Conservation (phyloP, 2,329 filamentous ascomycete species). For the Simplicillium sp. region DNA sequence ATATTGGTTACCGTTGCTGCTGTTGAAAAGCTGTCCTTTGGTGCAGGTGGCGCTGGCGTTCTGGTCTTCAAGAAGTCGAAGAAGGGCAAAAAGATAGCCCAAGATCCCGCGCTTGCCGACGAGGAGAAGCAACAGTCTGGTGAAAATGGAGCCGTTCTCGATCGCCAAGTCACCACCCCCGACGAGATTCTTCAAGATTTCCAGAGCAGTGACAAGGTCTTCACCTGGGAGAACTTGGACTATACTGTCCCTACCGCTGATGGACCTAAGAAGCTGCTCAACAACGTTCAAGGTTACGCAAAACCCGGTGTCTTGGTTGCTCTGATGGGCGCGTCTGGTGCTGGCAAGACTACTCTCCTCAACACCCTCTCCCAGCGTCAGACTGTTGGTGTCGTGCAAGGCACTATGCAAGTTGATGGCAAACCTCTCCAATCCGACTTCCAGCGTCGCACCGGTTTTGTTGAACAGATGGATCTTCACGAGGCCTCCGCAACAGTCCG, state of each 20-base stretch:
- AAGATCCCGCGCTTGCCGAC: constrained; percentile 14
- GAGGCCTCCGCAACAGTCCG: constrained; percentile 57
- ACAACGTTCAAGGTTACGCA: constrained; percentile 61
- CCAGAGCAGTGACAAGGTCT: constrained; percentile 51
- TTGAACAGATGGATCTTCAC: constrained; percentile 58
- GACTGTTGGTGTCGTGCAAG: constrained; percentile 62
- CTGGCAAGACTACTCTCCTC: constrained; percentile 75
- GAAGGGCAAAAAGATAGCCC: constrained; percentile 39
- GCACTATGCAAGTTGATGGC: constrained; percentile 73
- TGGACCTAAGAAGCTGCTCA: constrained; percentile 21
- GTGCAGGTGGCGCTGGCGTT: constrained; percentile 53
- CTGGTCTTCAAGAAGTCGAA: constrained; percentile 63
- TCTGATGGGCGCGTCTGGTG: constrained; percentile 71
- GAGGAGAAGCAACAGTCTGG: constrained; percentile 18
- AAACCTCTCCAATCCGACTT: constrained; percentile 63
- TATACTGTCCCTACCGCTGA: constrained; percentile 54
- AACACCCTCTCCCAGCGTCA: constrained; percentile 69
- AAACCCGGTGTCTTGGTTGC: constrained; percentile 75
- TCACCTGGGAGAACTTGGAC: constrained; percentile 62
- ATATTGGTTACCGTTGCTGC: constrained; percentile 60
- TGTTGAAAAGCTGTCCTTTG: constrained; percentile 57
- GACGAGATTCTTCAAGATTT: constrained; percentile 34
- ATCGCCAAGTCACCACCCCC: constrained; percentile 6
- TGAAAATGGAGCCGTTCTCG: constrained; percentile 15
- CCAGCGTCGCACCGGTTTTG: constrained; percentile 68